Base-by-base conservation (phyloP, 2,329 filamentous ascomycete genomes). In the Aspergillus persii region DNA sequence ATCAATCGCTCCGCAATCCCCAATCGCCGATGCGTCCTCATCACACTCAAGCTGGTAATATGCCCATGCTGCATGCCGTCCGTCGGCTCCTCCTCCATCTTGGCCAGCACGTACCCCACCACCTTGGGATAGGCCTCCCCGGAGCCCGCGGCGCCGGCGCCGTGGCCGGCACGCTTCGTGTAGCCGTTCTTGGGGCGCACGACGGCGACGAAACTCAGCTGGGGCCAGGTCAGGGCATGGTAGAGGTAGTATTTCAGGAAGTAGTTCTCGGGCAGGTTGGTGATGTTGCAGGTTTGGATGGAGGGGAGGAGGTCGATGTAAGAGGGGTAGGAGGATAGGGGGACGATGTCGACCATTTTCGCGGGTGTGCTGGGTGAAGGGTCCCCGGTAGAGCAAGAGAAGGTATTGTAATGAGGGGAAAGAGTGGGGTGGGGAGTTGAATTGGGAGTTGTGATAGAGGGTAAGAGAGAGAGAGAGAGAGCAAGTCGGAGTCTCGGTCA, bases 181-280 rank as follows among this genome's bases (percentile, higher is more conserved):
- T 92, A 86, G 0, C 88, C 86, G 74, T 89, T 89, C 68, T 85
- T 85, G 36, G 92, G 90, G 39, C 93, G 88, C 77, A 98, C 94
- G 69, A 99, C 92, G 68, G 95, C 95, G 58, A 99, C 94, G 78
- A 93, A 98, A 78, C 89, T 94, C 66, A 99, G 87, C 80, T 98
- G 94, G 50, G 95, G 95, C 95, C 95, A 99, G 69, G 92, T 96
- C 67, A 98, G 87, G 15, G 94, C 93, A 79, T 99, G 95, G 85
- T 99, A 99, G 72, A 99, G 88, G 82, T 99, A 99, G 84, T 99
- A 99, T 85, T 99, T 99, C 80, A 96, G 91, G 77, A 98, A 98
- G 86, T 99, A 99, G 84, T 99, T 99, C 79, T 99, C 95, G 66
- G 95, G 95, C 56, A 99, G 85, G 82, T 99, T 99, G 76, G 96